Conservation (phyloP, 2,329 filamentous ascomycete species). For the Curvularia lunata region DNA sequence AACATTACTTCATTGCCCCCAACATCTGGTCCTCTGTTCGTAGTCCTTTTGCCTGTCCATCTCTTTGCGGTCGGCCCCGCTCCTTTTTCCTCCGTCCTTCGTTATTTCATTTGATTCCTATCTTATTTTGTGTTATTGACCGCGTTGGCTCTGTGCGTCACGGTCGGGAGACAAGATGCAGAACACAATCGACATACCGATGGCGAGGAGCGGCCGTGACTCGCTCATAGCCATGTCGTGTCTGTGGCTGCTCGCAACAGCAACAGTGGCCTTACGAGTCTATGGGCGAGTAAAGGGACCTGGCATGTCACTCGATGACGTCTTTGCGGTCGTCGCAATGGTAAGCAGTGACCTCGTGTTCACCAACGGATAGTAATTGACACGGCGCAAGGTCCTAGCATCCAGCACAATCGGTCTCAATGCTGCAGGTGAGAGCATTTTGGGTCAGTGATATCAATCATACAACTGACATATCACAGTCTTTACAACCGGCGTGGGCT, state of each 20-base stretch:
- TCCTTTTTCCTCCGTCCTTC: not conserved
- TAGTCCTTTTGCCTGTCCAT: not conserved
- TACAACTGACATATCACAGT: slow-evolving; percentile 7
- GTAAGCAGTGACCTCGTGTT: slow-evolving; percentile 7
- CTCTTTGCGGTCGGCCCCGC: slow-evolving; percentile 4
- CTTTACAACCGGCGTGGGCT: slow-evolving; percentile 30
- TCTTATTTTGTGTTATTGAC: not conserved
- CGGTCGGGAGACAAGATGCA: slow-evolving; percentile 12
- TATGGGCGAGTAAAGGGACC: slow-evolving; percentile 25
- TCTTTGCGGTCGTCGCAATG: slow-evolving; percentile 23
- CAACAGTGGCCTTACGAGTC: slow-evolving; percentile 22
- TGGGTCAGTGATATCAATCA: not conserved
- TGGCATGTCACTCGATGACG: slow-evolving; percentile 28
- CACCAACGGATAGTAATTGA: not conserved
- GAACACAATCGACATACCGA: slow-evolving; percentile 18
- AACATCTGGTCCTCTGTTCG: not conserved
- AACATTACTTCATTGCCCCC: slow-evolving; percentile 3
- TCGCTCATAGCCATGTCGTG: slow-evolving; percentile 29
- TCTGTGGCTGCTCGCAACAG: slow-evolving; percentile 25
- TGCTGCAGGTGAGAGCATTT: slow-evolving; percentile 15
- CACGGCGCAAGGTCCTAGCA: slow-evolving; percentile 17
- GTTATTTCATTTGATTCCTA: slow-evolving; percentile 2
- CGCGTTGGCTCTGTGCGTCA: not conserved
- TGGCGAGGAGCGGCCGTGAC: slow-evolving; percentile 25
- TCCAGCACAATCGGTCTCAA: slow-evolving; percentile 29